Evolutionary conservation across 495 filamentous ascomycete species (phyloP), one percentile per base, ranked within the genome.

Genomic region (Penicillium soppii): DNA sequence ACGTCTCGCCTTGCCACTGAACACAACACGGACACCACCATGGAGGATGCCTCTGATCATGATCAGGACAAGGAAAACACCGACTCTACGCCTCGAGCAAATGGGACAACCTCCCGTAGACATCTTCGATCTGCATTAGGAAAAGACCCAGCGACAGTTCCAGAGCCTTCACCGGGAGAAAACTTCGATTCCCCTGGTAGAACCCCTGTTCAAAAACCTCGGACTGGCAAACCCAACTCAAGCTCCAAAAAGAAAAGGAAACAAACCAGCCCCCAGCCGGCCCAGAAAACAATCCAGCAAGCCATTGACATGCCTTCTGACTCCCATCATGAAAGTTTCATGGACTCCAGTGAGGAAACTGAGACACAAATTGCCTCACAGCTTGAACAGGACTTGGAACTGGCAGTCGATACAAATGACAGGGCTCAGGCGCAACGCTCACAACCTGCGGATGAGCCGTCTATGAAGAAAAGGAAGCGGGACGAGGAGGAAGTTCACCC

Each of bases 341-440:
- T 59, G 10, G 68, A 72, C 37, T 71, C 54, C 8, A 66, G 66
- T 15, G 74, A 77, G 43, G 74, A 76, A 17, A 60, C 69, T 54
- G 73, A 77, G 10, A 61, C 67, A 6, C 72, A 75, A 47, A 61
- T 71, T 27, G 70, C 72, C 10, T 78, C 73, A 35, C 74, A 78
- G 47, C 61, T 78, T 7, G 69, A 67, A 42, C 64, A 73, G 44
- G 74, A 78, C 45, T 52, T 76, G 26, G 71, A 68, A 20, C 50
- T 63, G 19, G 71, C 71, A 9, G 62, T 66, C 10, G 67, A 72
- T 49, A 32, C 59, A 39, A 27, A 57, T 37, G 57, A 44, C 8
- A 54, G 43, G 8, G 17, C 8, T 30, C 38, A 51, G 17, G 39
- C 39, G 16, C 20, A 40, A 20, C 15, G 19, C 43, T 37, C 30